Evolutionary conservation across 768 basidiomycete species (phyloP).

Genomic region (Naganishia kalamii): DNA sequence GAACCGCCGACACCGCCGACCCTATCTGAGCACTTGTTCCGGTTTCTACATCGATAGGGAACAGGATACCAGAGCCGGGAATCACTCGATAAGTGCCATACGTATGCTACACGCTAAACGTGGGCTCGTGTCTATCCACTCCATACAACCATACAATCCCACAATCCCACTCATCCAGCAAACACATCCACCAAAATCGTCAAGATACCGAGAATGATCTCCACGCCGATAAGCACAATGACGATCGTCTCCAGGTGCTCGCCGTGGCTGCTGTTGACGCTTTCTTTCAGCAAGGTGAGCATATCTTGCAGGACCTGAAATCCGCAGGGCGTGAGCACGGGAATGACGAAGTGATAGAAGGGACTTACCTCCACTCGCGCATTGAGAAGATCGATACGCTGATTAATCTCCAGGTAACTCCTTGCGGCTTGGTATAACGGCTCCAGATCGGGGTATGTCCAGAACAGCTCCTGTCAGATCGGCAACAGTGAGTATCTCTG

Average conservation of each 20-base stretch:
- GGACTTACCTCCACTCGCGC: slow-evolving; percentile 75
- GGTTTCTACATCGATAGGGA: too few relatives aligned
- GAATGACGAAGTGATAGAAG: not conserved
- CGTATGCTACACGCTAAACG: too few relatives aligned
- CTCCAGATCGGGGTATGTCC: slow-evolving; percentile 92
- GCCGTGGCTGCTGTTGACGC: slow-evolving; percentile 80
- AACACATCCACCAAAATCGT: slow-evolving; percentile 78
- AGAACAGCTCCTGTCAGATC: slow-evolving; percentile 72
- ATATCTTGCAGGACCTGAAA: slow-evolving; percentile 95
- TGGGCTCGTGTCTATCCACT: too few relatives aligned
- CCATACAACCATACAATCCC: not conserved
- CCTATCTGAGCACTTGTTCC: too few relatives aligned
- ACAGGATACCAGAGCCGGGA: too few relatives aligned
- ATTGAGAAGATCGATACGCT: slow-evolving; percentile 85
- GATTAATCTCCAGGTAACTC: slow-evolving; percentile 89
- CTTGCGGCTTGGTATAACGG: slow-evolving; percentile 89
- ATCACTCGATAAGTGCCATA: too few relatives aligned
- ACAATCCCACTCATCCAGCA: not conserved
- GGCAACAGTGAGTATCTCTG: slow-evolving; percentile 14
- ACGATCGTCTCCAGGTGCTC: slow-evolving; percentile 90
- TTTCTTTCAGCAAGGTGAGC: slow-evolving; percentile 89
- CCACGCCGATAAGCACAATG: slow-evolving; percentile 76
- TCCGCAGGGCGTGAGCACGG: too few relatives aligned
- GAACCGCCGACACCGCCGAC: too few relatives aligned
- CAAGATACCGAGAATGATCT: slow-evolving; percentile 74